phyloP scores from a whole-genome alignment of 2,329 filamentous ascomycete genomes.

The Chrysoporthe deuterocubensis region DNA sequence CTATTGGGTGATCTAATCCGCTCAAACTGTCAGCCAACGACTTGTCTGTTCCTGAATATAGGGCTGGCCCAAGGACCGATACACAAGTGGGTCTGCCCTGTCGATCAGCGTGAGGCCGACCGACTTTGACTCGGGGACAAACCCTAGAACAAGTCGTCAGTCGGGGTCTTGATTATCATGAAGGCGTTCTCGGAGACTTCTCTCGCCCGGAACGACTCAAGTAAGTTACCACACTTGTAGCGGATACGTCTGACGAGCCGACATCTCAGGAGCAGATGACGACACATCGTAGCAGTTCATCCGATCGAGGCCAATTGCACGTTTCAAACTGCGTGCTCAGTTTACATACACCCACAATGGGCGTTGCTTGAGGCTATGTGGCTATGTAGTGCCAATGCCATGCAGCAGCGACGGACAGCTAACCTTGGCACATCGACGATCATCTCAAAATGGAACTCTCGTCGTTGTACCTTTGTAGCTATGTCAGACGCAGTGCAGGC shows the following conservation, averaged over 20 bases:
- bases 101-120: constrained; percentile 18
- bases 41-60: constrained; percentile 26
- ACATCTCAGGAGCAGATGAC: neutral
- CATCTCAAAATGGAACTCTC: neutral
- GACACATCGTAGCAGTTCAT: neutral
- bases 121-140: neutral
- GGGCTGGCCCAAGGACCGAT: constrained; percentile 20
- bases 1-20: neutral
- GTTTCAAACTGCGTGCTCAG: neutral
- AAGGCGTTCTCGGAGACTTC: neutral
- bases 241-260: neutral
- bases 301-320: neutral
- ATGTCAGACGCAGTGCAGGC: neutral
- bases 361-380: neutral
- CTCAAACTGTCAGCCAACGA: neutral
- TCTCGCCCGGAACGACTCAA: neutral
- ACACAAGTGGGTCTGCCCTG: constrained; percentile 22
- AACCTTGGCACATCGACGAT: neutral
- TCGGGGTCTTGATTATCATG: neutral
- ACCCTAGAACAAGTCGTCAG: neutral
- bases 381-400: neutral
- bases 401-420: neutral
- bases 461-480: neutral
- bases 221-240: neutral
- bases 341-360: no score